A percentile compares a stretch with the other conserved stretches of the same genome.
These are phyloP conservation scores for Globisporangium paddicum DNA, from an alignment of 352 stramenopile genomes.

Conservation along the genomic window DNA sequence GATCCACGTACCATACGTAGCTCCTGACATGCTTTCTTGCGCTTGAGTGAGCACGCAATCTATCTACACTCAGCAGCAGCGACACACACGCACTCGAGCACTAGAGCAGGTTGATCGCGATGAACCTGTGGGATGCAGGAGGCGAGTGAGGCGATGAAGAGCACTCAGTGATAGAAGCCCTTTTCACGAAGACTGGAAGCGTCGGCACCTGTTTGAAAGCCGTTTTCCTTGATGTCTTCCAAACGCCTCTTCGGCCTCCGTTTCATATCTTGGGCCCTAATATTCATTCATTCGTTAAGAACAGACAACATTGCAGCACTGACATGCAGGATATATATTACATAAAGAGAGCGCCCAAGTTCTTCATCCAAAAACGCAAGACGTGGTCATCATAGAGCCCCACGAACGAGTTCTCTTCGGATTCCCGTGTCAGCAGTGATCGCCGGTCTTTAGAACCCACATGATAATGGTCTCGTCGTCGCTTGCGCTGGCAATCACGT, in stretches of 20 bases:
- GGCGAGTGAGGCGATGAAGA: not conserved
- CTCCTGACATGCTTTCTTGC: constrained; percentile 3
- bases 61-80: constrained; percentile 1
- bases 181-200: not conserved
- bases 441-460: constrained; percentile 22
- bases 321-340: constrained; percentile 3
- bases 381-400: too few relatives aligned
- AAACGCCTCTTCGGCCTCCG: not conserved
- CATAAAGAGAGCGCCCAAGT: not conserved
- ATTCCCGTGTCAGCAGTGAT: not conserved
- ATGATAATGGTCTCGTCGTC: constrained; percentile 70
- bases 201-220: constrained; percentile 1
- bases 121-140: not conserved
- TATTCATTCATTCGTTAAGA: too few relatives aligned
- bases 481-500: constrained; percentile 62
- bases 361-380: not conserved
- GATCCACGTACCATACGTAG: constrained; percentile 20
- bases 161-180: not conserved
- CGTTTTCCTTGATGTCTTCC: not conserved
- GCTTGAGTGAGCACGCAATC: not conserved
- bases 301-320: not conserved
- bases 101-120: not conserved
- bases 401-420: not conserved
- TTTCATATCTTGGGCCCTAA: not conserved
- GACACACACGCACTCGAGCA: not conserved